Base-by-base conservation (phyloP, 2,329 filamentous ascomycete species). In the Fusarium mangiferae region DNA sequence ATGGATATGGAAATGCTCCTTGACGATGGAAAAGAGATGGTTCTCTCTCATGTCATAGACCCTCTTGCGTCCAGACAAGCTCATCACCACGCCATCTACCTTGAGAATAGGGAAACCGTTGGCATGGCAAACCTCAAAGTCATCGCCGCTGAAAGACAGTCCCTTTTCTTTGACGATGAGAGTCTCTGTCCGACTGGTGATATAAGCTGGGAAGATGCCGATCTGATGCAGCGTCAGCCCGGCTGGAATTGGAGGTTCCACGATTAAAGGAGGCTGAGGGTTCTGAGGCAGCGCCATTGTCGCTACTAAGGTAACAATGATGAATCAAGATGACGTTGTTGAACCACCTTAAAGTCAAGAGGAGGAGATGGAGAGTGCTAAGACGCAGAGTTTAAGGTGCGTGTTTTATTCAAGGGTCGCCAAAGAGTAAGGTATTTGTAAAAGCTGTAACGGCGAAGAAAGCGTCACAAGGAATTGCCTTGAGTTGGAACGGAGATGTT, bases 121-220 rank as follows among this genome's bases (percentile, higher is more conserved):
- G 49, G 85, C 81, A 10, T 87, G 85, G 61, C 86, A 87, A 80
- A 93, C 88, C 72, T 89, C 87, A 81, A 92, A 93, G 80, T 86
- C 89, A 82, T 93, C 90, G 65, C 90, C 90, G 3, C 87, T 87
- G 14, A 92, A 81, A 7, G 90, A 91, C 66, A 91, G 79, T 24
- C 91, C 84, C 75, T 90, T 90, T 77, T 93, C 90, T 75, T 87
- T 89, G 55, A 93, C 82, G 4, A 89, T 78, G 12, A 93, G 81
- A 5, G 87, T 89, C 76, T 87, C 84, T 11, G 79, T 76, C 38
- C 83, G 80, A 2, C 67, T 78, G 7, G 83, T 81, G 33, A 85
- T 78, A 69, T 35, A 83, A 80, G 14, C 80, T 79, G 80, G 73
- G 71, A 86, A 84, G 59, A 87, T 69, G 64, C 84, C 84, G 17